Conservation (phyloP, 2,329 filamentous ascomycete species). For the Davidsoniella neocaledoniae region DNA sequence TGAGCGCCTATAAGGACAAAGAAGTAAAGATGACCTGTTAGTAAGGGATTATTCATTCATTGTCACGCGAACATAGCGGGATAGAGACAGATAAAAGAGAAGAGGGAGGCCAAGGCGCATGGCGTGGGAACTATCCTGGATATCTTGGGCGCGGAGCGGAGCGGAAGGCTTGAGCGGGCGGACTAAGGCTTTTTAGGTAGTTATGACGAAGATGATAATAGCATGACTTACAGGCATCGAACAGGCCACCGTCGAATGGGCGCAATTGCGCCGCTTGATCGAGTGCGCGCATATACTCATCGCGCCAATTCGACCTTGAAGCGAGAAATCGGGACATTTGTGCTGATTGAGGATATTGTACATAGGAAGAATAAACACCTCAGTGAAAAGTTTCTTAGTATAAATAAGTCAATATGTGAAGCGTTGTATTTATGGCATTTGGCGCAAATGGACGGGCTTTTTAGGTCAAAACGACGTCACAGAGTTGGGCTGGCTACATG, state of each 20-base stretch:
- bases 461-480: too few species aligned
- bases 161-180: too few species aligned
- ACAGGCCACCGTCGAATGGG: constrained; percentile 45
- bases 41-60: neutral
- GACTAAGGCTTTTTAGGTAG: too few species aligned
- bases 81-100: neutral
- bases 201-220: neutral
- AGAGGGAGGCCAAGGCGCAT: neutral
- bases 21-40: neutral
- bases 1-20: constrained; percentile 34
- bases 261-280: constrained; percentile 53
- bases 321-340: constrained; percentile 8
- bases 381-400: too few species aligned
- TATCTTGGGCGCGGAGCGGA: too few species aligned
- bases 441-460: too few species aligned
- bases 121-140: too few species aligned
- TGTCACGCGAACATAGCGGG: neutral
- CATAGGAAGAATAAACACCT: neutral
- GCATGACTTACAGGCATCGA: constrained; percentile 54
- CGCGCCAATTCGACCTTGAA: constrained; percentile 45
- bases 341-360: neutral
- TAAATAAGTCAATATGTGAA: too few species aligned
- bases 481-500: too few species aligned
- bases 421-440: too few species aligned
- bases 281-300: constrained; percentile 64